Conservation (phyloP, 768 basidiomycete species). For the Phylloporus arenicola region DNA sequence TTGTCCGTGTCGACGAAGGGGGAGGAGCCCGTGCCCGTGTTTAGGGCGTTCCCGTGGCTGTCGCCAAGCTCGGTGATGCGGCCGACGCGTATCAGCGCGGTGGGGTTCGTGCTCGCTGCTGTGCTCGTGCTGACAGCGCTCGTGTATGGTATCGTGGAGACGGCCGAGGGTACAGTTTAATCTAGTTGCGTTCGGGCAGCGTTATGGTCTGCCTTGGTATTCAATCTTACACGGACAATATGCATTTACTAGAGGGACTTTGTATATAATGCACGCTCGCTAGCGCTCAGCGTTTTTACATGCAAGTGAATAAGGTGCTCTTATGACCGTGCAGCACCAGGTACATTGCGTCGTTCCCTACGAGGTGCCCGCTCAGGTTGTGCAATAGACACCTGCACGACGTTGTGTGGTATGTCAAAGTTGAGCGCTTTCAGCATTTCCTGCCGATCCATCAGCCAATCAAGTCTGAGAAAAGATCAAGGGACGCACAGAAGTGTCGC, state of each 20-base stretch:
- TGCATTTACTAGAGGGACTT: neutral
- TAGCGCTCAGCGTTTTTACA: no score
- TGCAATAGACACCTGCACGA: slow-evolving; percentile 59
- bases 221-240: neutral
- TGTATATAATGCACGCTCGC: no score
- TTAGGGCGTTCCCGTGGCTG: slow-evolving; percentile 14
- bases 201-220: neutral
- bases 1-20: neutral
- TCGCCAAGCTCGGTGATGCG: slow-evolving; percentile 3
- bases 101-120: neutral
- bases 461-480: neutral
- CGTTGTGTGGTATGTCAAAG: slow-evolving; percentile 84
- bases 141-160: slow-evolving; percentile 12
- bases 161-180: neutral
- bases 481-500: slow-evolving; percentile 80
- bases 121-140: slow-evolving; percentile 15
- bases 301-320: neutral
- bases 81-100: slow-evolving; percentile 10
- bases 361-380: slow-evolving; percentile 66
- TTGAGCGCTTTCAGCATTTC: slow-evolving; percentile 87
- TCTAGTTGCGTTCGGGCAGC: neutral
- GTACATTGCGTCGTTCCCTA: slow-evolving; percentile 73
- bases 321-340: slow-evolving; percentile 63
- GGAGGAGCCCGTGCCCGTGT: neutral
- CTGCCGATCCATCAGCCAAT: slow-evolving; percentile 34